Evolutionary conservation across 306 rosid species (phyloP), one percentile per base, ranked within the genome.

Genomic region (Rubus idaeus): DNA sequence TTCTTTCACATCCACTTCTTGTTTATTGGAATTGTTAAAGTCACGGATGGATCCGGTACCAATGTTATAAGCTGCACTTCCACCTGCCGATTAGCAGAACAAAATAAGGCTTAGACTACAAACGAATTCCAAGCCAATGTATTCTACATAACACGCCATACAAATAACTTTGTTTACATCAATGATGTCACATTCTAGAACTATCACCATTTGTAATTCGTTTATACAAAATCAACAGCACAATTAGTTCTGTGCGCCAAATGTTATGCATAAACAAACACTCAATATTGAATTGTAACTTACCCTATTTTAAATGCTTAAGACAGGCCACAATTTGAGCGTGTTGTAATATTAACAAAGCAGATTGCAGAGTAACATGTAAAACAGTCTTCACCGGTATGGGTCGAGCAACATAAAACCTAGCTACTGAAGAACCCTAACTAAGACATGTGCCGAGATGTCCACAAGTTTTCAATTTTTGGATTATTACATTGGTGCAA

Each of bases 1-100:
- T 10, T 23, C 71, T 49, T 78, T 78, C 70, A 39, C 53, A 37
- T 78, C 76, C 76, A n/a, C 70, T 12, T 17, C 47, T 9, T 6
- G 61, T 18, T 4, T 40, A n/a, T 18, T 10, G 10, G 52, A n/a
- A 14, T 58, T 5, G 11, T 77, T 77, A 12, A 18, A 9, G 0
- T 45, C 75, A 18, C 0, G 0, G 16, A 18, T 0, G 62, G 70
- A 26, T 4, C 2, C 45, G 20, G 14, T 3, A 17, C 39, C 21
- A 46, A 45, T 5, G 0, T 69, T 46, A 30, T 5, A 45, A 45
- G 12, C n/a, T 7, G 35, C 14, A 68, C 0, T 13, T 9, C 75
- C 68, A 12, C 74, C 80, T 67, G 37, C 55, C 20, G n/a, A 51
- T 17, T 6, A 62, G 44, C 0, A 14, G 44, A 62, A 62, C 44